Percentiles rank a stretch among this genome's conserved stretches.
These are phyloP conservation scores for Xylaria acuta DNA, from an alignment of 495 filamentous ascomycete genomes.

Conservation along the genomic window DNA sequence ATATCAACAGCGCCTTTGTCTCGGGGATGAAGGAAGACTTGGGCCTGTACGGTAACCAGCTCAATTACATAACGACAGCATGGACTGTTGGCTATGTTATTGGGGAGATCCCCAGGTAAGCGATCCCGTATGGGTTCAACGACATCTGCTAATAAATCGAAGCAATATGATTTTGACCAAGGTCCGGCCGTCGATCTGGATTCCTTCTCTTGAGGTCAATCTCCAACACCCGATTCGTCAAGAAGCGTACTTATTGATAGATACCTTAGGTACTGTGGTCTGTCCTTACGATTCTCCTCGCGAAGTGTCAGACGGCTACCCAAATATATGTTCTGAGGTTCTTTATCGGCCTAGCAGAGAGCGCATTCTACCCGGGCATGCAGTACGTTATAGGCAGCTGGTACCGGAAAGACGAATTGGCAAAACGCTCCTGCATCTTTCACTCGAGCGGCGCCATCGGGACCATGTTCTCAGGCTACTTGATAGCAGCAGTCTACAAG, in stretches of 20 bases:
- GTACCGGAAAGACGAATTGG: constrained; percentile 63
- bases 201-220: constrained; percentile 58
- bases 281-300: constrained; percentile 56
- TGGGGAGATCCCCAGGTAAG: constrained; percentile 62
- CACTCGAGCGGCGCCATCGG: constrained; percentile 60
- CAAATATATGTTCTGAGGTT: constrained; percentile 65
- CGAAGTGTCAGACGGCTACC: constrained; percentile 52
- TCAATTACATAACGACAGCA: constrained; percentile 57
- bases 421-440: constrained; percentile 68
- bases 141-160: constrained; percentile 11
- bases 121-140: constrained; percentile 41
- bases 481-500: constrained; percentile 64
- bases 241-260: constrained; percentile 34
- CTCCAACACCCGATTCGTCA: constrained; percentile 48
- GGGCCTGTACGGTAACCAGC: constrained; percentile 60
- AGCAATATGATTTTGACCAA: constrained; percentile 49
- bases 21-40: constrained; percentile 68
- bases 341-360: constrained; percentile 61
- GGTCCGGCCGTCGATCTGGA: constrained; percentile 63
- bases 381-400: constrained; percentile 59
- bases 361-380: constrained; percentile 54
- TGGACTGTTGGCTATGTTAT: constrained; percentile 71
- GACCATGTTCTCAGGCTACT: constrained; percentile 65
- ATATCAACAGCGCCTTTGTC: constrained; percentile 64
- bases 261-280: constrained; percentile 59